A percentile compares a stretch with the other conserved stretches of the same genome.
phyloP scores from a whole-genome alignment of 345 rosid species.

The Ceriops zippeliana region DNA sequence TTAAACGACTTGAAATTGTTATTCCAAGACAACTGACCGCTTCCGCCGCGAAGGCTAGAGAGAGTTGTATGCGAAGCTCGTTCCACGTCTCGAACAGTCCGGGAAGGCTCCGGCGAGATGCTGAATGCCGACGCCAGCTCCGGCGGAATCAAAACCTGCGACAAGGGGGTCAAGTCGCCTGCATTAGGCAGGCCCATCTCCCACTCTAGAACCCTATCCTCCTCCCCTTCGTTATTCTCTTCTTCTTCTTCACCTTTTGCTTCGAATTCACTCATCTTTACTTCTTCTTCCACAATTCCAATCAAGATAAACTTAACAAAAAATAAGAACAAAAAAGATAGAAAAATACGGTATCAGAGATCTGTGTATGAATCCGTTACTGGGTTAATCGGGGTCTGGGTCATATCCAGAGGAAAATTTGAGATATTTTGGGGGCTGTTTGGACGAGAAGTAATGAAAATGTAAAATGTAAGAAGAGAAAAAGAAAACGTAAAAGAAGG shows the following conservation, averaged over 20 bases:
- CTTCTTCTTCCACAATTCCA: conserved; percentile 38
- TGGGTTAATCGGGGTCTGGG: background rate
- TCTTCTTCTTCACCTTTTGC: conserved; percentile 15
- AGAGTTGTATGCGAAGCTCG: conserved; percentile 71
- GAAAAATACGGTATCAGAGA: too few relatives aligned
- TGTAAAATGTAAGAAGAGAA: background rate
- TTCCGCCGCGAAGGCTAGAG: conserved; percentile 45
- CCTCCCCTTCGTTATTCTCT: conserved; percentile 33
- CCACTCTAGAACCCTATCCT: conserved; percentile 71
- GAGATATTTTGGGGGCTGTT: conserved; percentile 32
- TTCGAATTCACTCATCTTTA: conserved; percentile 37
- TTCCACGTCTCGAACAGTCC: conserved; percentile 57
- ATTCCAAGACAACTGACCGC: conserved; percentile 25
- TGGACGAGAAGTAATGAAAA: conserved; percentile 17
- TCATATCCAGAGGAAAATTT: conserved; percentile 16
- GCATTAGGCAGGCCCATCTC: conserved; percentile 74
- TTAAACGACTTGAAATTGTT: conserved; percentile 38
- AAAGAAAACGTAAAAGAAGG: too few relatives aligned
- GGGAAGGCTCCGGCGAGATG: conserved; percentile 54
- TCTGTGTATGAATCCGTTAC: too few relatives aligned
- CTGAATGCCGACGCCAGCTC: conserved; percentile 89
- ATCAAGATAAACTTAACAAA: too few relatives aligned
- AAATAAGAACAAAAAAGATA: too few relatives aligned
- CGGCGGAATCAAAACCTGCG: conserved; percentile 57
- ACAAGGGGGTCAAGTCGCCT: conserved; percentile 72